Conservation (phyloP, 2,329 filamentous ascomycete species). For the Alternaria triticina region DNA sequence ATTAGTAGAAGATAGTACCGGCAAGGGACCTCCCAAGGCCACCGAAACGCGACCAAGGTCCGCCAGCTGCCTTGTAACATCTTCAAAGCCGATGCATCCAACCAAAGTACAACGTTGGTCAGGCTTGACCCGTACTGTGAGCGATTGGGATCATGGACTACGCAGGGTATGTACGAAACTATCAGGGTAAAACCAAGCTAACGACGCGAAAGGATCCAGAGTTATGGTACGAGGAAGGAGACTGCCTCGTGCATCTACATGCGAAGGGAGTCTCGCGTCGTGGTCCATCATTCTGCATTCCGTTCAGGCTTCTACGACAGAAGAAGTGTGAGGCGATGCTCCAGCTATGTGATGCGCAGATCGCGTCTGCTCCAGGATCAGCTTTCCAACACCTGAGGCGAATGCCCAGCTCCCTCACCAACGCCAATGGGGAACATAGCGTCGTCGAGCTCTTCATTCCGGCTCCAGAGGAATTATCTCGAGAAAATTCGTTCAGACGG, state of each 20-base stretch:
- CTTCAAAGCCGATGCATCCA: constrained; percentile 26
- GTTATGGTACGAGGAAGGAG: constrained; percentile 70
- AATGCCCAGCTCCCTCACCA: constrained; percentile 45
- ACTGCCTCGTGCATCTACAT: constrained; percentile 74
- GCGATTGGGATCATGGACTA: constrained; percentile 53
- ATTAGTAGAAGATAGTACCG: background rate
- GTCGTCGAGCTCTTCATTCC: constrained; percentile 72
- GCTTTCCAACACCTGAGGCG: constrained; percentile 13
- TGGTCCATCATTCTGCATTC: constrained; percentile 72
- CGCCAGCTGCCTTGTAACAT: constrained; percentile 22
- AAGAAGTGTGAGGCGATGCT: constrained; percentile 68
- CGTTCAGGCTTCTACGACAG: constrained; percentile 63
- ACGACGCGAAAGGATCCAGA: constrained; percentile 66
- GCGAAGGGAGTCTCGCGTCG: constrained; percentile 68
- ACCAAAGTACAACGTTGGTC: constrained; percentile 43
- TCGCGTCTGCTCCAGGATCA: constrained; percentile 21
- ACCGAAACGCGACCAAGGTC: constrained; percentile 19
- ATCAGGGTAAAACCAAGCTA: constrained; percentile 1
- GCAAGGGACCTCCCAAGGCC: background rate
- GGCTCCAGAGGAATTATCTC: constrained; percentile 61
- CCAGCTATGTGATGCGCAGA: constrained; percentile 51
- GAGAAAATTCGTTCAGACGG: constrained; percentile 64
- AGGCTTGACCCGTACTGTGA: constrained; percentile 39
- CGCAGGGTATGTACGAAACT: constrained; percentile 48
- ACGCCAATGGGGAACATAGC: constrained; percentile 44